Evolutionary conservation across 2,329 filamentous ascomycete genomes (phyloP), one percentile per base, ranked within the genome.

Genomic region (Ambrosiella cleistominuta): DNA sequence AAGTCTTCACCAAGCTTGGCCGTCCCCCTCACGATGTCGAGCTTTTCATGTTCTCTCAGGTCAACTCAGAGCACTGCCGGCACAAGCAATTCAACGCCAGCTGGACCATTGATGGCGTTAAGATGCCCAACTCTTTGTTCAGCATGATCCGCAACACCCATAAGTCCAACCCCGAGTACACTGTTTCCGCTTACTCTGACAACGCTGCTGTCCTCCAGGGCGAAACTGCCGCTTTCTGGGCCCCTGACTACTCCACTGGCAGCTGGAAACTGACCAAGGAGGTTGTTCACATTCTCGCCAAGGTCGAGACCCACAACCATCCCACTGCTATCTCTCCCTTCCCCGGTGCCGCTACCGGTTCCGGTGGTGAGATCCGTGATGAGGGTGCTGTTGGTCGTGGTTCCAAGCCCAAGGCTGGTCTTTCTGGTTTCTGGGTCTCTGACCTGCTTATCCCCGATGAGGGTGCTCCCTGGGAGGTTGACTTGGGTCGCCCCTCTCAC

Each of bases 1-100:
- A 89, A 64, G 66, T 67, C 53, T 70, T 69, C 62, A 66, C 66
- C 59, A 64, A 66, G 60, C 66, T 69, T 15, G 79, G 81, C 63
- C 74, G 83, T 55, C 73, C 81, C 54, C 76, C 76, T 69, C 59
- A 89, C 61, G 93, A 97, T 68, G 87, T 97, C 50, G 93, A 98
- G 72, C 77, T 97, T 19, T 97, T 97, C 76, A 97, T 97, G 93
- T 98, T 97, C 69, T 91, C 91, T 13, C 93, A 98, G 72, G 91
- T 98, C 68, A 97, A 97, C 74, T 97, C 91, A 2, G 93, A 98
- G 75, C 91, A 97, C 71, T 95, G 77, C 64, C 75, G 76, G 27
- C 77, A 79, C 69, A 95, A 96, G 75, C 86, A 94, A 65, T 98
- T 98, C 79, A 98, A 98, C 70, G 90, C 93, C 36, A 84, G 83